Base-by-base conservation (phyloP, 371 early-diverging fungal genomes). In the Coemansia sp. region DNA sequence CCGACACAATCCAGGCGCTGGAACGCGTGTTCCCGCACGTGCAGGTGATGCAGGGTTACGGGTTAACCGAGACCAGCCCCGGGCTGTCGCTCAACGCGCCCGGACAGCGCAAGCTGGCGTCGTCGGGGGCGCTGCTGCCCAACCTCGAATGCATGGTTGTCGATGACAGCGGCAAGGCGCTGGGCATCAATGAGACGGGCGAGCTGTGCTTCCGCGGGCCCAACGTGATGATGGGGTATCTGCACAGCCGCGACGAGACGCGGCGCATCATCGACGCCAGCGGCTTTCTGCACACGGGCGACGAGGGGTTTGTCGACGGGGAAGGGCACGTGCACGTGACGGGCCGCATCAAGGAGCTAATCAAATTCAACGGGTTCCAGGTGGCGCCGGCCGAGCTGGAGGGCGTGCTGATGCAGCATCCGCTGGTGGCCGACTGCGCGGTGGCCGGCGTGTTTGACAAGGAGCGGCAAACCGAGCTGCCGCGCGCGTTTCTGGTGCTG, bases 271-370 rank as follows among this genome's bases (percentile, higher is more conserved):
- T 95, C 47, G 86, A 84, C 57, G 5, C 61, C 0, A 83, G 84
- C 50, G 92, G 91, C 10, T 95, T 87, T 81, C 80, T 93, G 68
- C 88, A 86, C 59, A 93, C 92, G 0, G 95, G 94, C 24, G 97
- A 96, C 65, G 78, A 94, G 47, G 94, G 84, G 18, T 18, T 18
- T 24, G 18, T 46, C 18, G 24, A 24, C 24, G 24, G 24, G 46
- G 37, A 37, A 5, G 8, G 9, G 9, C 37, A 37, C 37, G 8
- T 9, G 37, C 37, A 37, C 37, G 37, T 7, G 37, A 37, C 37
- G 8, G 37, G 9, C 29, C 67, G 83, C 32, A 81, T 84, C 14
- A 91, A 91, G 69, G 91, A 91, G 63, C 67, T 91, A 16, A 90
- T 91, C 61, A 90, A 90, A 64, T 86, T 80, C 67, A 91, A 90